Percentiles rank a stretch among this genome's conserved stretches.
These are phyloP conservation scores for Podosphaera xanthii DNA, from an alignment of 2,329 filamentous ascomycete species.

Conservation along the genomic window DNA sequence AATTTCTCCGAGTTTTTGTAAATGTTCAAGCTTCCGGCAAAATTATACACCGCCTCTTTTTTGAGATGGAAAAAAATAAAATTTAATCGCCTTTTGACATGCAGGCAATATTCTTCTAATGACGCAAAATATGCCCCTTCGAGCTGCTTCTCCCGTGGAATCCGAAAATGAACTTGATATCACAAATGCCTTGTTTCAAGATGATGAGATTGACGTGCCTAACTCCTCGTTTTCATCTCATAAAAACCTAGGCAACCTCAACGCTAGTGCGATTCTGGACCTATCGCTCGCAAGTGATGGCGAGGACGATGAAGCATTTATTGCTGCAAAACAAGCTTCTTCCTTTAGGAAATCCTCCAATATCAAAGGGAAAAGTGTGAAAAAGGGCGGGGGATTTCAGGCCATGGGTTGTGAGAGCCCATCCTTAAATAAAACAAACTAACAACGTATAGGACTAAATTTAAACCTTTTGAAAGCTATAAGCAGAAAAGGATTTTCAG, in stretches of 20 bases:
- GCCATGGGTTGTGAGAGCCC: constrained; percentile 50
- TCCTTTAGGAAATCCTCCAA: constrained; percentile 71
- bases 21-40: neutral
- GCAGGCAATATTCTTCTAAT: neutral
- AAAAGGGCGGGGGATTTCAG: constrained; percentile 94
- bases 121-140: constrained; percentile 36
- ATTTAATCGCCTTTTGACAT: neutral
- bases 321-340: constrained; percentile 66
- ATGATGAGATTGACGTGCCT: constrained; percentile 18
- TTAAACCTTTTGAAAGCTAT: constrained; percentile 73
- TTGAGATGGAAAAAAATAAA: neutral
- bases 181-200: constrained; percentile 47
- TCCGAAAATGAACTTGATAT: constrained; percentile 92
- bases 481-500: constrained; percentile 76
- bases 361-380: constrained; percentile 62
- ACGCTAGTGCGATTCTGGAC: constrained; percentile 39
- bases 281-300: constrained; percentile 29
- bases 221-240: constrained; percentile 3
- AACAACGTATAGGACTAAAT: constrained; percentile 38
- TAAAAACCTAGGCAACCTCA: constrained; percentile 25
- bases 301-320: constrained; percentile 68
- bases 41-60: neutral
- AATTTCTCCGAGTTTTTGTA: too few relatives aligned
- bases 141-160: constrained; percentile 54
- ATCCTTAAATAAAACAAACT: constrained; percentile 3